These are phyloP conservation scores for Rhodotorula kratochvilovae DNA, from an alignment of 768 basidiomycete genomes.

Conservation along the genomic window DNA sequence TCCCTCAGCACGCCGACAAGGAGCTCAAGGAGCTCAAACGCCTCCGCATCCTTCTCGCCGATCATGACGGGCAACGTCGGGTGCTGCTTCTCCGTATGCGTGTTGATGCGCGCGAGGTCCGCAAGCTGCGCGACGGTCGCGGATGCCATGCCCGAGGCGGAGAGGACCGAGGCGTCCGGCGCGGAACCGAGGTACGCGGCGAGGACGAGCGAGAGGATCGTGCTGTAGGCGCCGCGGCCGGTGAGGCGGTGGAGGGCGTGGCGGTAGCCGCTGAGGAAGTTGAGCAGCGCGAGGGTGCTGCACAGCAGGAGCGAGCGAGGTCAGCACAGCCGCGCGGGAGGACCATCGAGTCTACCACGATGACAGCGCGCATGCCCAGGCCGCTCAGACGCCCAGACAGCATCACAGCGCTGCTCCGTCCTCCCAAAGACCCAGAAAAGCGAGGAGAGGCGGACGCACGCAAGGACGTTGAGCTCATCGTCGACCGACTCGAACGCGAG, in stretches of 20 bases:
- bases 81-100: conserved; percentile 69
- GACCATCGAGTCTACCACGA: neutral
- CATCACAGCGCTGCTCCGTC: too few species aligned
- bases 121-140: conserved; percentile 61
- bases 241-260: conserved; percentile 65
- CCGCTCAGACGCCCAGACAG: too few species aligned
- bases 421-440: too few species aligned
- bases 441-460: conserved; percentile 40
- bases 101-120: conserved; percentile 64
- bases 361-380: too few species aligned
- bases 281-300: conserved; percentile 51
- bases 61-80: conserved; percentile 61
- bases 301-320: neutral
- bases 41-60: conserved; percentile 67
- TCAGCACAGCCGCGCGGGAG: too few species aligned
- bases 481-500: conserved; percentile 68
- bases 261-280: conserved; percentile 79
- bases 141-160: conserved; percentile 62
- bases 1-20: conserved; percentile 63
- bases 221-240: conserved; percentile 77
- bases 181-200: conserved; percentile 59
- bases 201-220: conserved; percentile 68
- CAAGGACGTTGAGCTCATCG: conserved; percentile 77
- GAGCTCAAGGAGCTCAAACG: conserved; percentile 64
- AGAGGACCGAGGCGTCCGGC: conserved; percentile 56